Evolutionary conservation across 371 early-diverging fungal species (phyloP).

Genomic region (Batkoa obscura): DNA sequence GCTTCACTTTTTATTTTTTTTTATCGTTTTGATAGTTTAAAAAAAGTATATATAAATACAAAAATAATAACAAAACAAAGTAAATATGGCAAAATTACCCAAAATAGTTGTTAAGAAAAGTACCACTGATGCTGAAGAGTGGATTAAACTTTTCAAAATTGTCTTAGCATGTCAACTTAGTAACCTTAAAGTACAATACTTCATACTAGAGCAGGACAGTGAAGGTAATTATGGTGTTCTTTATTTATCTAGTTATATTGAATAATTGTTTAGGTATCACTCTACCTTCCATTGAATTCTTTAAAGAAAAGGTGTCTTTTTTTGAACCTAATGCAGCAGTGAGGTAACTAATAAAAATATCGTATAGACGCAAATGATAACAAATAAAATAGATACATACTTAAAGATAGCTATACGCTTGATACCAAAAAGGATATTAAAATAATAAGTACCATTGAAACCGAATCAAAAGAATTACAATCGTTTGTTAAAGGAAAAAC

Average conservation of each 20-base stretch:
- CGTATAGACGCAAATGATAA: not conserved
- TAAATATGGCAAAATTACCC: slow-evolving; percentile 4
- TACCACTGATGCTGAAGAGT: not conserved
- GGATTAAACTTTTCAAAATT: not conserved
- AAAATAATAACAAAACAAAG: no score
- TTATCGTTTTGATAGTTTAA: no score
- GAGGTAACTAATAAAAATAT: not conserved
- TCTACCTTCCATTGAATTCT: not conserved
- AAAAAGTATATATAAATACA: no score
- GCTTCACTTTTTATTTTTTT: no score
- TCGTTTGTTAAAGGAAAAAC: not conserved
- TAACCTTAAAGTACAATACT: not conserved
- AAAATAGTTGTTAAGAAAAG: not conserved
- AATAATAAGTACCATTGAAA: not conserved
- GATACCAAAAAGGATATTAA: not conserved
- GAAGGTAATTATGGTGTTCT: not conserved
- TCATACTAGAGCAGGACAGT: not conserved
- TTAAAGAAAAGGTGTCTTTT: slow-evolving; percentile 1
- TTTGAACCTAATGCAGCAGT: not conserved
- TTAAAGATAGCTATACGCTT: not conserved
- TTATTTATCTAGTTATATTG: not conserved
- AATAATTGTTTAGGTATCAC: not conserved
- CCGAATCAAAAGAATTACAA: not conserved
- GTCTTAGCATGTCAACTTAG: not conserved
- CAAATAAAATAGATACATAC: not conserved